Evolutionary conservation across 345 rosid species (phyloP).

Genomic region (Gossypium thurberi): DNA sequence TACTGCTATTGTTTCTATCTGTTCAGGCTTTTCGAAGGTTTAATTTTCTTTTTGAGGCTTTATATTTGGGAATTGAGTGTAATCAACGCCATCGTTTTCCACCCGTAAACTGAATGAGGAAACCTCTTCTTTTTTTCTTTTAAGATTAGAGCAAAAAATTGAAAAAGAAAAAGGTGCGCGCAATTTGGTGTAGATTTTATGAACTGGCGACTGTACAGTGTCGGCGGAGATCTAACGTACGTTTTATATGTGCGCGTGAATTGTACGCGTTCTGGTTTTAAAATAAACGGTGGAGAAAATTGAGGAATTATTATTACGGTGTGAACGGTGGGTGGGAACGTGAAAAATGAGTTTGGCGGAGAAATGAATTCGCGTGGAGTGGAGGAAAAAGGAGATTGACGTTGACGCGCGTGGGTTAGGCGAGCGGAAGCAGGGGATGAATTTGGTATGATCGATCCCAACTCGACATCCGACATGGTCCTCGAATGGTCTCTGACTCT

Average conservation of each 20-base stretch:
- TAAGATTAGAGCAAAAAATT: neutral
- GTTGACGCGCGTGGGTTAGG: neutral
- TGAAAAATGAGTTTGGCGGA: neutral
- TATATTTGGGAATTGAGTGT: slow-evolving; percentile 34
- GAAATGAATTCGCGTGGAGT: slow-evolving; percentile 7
- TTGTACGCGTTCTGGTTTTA: neutral
- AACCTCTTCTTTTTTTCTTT: neutral
- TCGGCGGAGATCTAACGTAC: slow-evolving; percentile 32
- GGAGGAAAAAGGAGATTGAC: neutral
- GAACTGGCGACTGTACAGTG: slow-evolving; percentile 6
- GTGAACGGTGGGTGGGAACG: neutral
- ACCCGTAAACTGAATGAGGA: slow-evolving; percentile 31
- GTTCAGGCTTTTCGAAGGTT: neutral
- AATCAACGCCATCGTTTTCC: slow-evolving; percentile 38
- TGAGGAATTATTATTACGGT: neutral
- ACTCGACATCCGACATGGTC: neutral
- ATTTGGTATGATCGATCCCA: neutral
- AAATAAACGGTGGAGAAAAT: neutral
- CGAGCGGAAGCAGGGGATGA: neutral
- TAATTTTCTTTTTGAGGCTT: neutral
- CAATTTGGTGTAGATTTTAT: slow-evolving; percentile 2
- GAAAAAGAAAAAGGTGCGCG: neutral
- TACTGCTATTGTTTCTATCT: slow-evolving; percentile 2
- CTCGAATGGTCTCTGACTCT: neutral
- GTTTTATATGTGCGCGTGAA: neutral